phyloP scores from a whole-genome alignment of 768 basidiomycete genomes.

The Tulasnella sp. region DNA sequence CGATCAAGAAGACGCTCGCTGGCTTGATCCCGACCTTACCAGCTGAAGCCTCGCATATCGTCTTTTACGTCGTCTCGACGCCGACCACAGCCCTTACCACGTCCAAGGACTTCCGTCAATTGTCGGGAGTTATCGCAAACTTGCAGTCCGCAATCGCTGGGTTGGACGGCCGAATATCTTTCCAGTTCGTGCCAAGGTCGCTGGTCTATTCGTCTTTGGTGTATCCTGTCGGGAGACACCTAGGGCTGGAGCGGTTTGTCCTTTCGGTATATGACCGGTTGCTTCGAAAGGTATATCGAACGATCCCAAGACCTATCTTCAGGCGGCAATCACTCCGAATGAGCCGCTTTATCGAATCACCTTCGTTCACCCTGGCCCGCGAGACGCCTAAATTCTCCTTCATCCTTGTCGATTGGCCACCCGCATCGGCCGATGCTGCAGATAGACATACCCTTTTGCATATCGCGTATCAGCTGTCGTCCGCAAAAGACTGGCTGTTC shows the following conservation, averaged over 20 bases:
- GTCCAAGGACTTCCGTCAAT: constrained; percentile 55
- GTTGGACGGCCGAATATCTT: constrained; percentile 37
- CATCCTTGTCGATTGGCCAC: constrained; percentile 29
- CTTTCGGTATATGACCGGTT: constrained; percentile 63
- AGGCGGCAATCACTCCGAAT: constrained; percentile 30
- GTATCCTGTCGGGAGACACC: constrained; percentile 32
- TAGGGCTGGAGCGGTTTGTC: constrained; percentile 40
- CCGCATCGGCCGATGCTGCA: constrained; percentile 37
- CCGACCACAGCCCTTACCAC: constrained; percentile 41
- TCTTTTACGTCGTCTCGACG: constrained; percentile 61
- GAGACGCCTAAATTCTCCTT: constrained; percentile 29
- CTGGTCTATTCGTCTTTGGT: constrained; percentile 39
- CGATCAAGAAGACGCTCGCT: constrained; percentile 58
- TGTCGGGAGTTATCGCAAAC: constrained; percentile 45
- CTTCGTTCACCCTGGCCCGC: constrained; percentile 51
- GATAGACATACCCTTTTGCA: constrained; percentile 57
- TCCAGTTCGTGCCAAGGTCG: constrained; percentile 64
- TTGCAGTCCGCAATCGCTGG: constrained; percentile 27
- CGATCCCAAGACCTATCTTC: constrained; percentile 42
- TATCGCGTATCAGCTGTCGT: constrained; percentile 55
- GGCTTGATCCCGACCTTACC: constrained; percentile 19
- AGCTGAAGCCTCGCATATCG: constrained; percentile 28
- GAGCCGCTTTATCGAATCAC: constrained; percentile 46
- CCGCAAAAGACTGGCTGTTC: constrained; percentile 64
- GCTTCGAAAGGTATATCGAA: constrained; percentile 42